A percentile compares a stretch with the other conserved stretches of the same genome.
These are phyloP conservation scores for Trypanosoma rangeli DNA, from an alignment of 208 protist species.

Conservation along the genomic window DNA sequence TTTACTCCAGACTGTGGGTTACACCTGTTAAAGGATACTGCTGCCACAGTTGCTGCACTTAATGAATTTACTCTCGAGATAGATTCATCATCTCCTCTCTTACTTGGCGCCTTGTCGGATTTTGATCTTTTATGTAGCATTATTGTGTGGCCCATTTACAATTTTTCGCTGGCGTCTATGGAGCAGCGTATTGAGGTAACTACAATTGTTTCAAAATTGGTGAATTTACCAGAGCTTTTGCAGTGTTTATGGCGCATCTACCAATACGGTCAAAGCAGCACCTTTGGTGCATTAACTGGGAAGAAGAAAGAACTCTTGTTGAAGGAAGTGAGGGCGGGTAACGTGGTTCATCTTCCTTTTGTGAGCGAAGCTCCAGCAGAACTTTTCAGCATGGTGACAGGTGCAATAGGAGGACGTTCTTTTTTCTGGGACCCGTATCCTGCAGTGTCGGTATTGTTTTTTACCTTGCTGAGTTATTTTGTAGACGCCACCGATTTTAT, in stretches of 20 bases:
- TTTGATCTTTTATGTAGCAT: constrained; percentile 71
- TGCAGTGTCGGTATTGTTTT: constrained; percentile 72
- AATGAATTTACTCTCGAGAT: not conserved
- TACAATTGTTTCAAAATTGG: constrained; percentile 62
- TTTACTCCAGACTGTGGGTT: constrained; percentile 72
- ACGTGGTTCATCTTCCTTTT: constrained; percentile 11
- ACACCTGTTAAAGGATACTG: constrained; percentile 48
- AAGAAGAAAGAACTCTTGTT: constrained; percentile 6
- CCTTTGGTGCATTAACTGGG: constrained; percentile 4
- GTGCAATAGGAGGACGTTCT: constrained; percentile 3
- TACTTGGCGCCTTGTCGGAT: constrained; percentile 18
- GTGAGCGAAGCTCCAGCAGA: constrained; percentile 8
- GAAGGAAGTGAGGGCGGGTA: not conserved
- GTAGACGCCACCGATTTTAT: constrained; percentile 69
- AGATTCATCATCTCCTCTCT: not conserved
- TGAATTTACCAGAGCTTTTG: constrained; percentile 51
- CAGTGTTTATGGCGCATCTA: constrained; percentile 72
- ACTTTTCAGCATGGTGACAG: not conserved
- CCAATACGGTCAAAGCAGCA: constrained; percentile 31
- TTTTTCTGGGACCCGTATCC: constrained; percentile 72
- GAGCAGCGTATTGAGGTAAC: constrained; percentile 51
- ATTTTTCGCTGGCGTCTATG: constrained; percentile 36
- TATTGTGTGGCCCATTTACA: constrained; percentile 78
- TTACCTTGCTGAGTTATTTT: constrained; percentile 72
- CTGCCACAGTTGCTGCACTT: constrained; percentile 2